Evolutionary conservation across 2,329 filamentous ascomycete species (phyloP), one percentile per base, ranked within the genome.

Genomic region (Claviceps monticola): DNA sequence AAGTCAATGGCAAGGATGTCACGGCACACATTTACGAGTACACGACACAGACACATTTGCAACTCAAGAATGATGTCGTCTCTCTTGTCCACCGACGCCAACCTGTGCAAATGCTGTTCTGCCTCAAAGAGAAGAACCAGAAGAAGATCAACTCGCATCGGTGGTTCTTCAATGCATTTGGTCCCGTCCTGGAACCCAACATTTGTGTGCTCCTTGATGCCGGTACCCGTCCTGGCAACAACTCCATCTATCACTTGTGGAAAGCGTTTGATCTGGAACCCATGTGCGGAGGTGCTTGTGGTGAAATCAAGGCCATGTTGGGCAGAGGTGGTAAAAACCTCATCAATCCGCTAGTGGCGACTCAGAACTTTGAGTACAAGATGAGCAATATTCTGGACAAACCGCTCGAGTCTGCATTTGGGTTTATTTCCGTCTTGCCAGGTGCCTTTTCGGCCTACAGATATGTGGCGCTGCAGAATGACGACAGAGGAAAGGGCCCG

Each of bases 111-210:
- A 85, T 98, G 73, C 80, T 98, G 4, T 98, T 98, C 74, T 98
- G 93, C 67, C 70, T 98, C 55, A 98, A 98, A 74, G 93, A 98
- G 66, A 97, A 96, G 79, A 98, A 98, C 66, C 90, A 96, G 72
- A 98, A 98, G 75, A 98, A 98, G 76, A 98, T 98, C 79, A 98
- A 98, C 66, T 97, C 93, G 0, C 93, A 98, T 67, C 78, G 93
- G 66, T 98, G 93, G 93, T 97, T 98, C 73, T 98, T 98, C 76
- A 86, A 94, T 60, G 93, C 91, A 0, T 98, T 98, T 66, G 93
- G 93, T 36, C 80, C 83, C 21, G 86, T 97, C 3, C 71, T 98
- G 45, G 85, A 97, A 56, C 93, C 93, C 41, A 97, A 97, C 62
- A 95, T 98, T 59, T 97, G 93, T 63, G 91, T 97, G 11, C 78